Conservation (phyloP, 73 alveolate species). For the Paramecium caudatum region DNA sequence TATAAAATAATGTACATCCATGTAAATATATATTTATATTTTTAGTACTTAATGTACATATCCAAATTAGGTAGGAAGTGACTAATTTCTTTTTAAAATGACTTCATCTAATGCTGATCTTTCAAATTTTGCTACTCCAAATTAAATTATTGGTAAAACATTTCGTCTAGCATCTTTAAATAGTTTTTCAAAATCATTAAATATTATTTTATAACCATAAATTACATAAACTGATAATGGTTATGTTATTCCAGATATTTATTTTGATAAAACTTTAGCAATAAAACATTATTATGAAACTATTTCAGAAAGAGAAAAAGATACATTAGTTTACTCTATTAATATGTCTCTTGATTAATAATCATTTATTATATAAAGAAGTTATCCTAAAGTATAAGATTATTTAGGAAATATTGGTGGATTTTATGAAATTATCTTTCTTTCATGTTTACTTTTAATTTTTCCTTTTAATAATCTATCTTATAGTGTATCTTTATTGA, state of each 20-base stretch:
- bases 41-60: conserved; percentile 41
- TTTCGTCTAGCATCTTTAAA: neutral
- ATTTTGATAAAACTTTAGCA: neutral
- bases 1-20: conserved; percentile 26
- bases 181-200: neutral
- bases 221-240: conserved; percentile 27
- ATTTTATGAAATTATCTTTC: conserved; percentile 28
- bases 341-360: conserved; percentile 12
- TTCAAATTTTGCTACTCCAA: neutral
- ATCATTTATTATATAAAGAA: neutral
- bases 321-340: neutral
- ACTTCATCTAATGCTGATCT: conserved; percentile 23
- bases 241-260: neutral
- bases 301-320: neutral
- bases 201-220: neutral
- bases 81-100: conserved; percentile 18
- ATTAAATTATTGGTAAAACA: neutral
- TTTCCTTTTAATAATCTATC: conserved; percentile 31
- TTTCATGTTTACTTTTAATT: neutral
- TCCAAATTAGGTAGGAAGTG: conserved; percentile 17
- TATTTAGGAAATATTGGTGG: conserved; percentile 28
- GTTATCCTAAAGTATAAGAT: conserved; percentile 18
- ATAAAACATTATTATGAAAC: conserved; percentile 27
- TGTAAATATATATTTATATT: neutral
- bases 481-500: conserved; percentile 19